Base-by-base conservation (phyloP, 1,284 basidiomycete genomes). In the Moniliophthora roreri region DNA sequence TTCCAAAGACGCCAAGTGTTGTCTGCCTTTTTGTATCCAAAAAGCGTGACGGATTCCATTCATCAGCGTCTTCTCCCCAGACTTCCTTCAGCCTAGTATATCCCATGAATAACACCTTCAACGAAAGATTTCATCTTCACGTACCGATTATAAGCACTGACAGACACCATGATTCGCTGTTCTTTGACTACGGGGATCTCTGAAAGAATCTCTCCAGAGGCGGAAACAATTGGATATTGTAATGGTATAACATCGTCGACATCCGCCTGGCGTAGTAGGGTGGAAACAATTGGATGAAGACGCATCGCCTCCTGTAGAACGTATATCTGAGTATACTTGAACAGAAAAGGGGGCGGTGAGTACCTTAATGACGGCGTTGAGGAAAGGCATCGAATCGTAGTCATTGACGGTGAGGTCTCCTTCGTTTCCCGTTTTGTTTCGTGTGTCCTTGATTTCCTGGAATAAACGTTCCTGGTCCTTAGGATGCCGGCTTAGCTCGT, bases 331-430 rank as follows among this genome's bases (percentile, higher is more conserved):
- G n/a, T 23, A 23, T 37, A 23, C 10, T 13, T 15, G 36, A 23
- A 36, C 2, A 20, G 15, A 15, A 11, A 18, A 38, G 10, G 35
- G 20, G 32, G 9, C 15, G 20, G 13, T 41, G 21, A 21, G 18
- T 36, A 63, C 63, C 57, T 65, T 65, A 20, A 66, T 57, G 2
- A 58, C 51, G 1, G 63, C 63, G 4, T 56, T 57, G 28, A 63
- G 40, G 24, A 44, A 60, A 5, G 51, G 57, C 65, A 71, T 64
- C 1, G 53, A 57, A 47, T 71, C 66, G 8, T 67, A 59, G 48
- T 71, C 69, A 11, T 62, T 59, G 4, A 62, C 53, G 36, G 58
- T 58, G 40, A 67, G 60, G 9, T 63, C 65, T 1, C 21, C 42
- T 6, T 42, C 50, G 16, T 46, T 46, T 21, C 54, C 52, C 8